Evolutionary conservation across 768 basidiomycete species (phyloP).

Genomic region (Russula dissimulans): DNA sequence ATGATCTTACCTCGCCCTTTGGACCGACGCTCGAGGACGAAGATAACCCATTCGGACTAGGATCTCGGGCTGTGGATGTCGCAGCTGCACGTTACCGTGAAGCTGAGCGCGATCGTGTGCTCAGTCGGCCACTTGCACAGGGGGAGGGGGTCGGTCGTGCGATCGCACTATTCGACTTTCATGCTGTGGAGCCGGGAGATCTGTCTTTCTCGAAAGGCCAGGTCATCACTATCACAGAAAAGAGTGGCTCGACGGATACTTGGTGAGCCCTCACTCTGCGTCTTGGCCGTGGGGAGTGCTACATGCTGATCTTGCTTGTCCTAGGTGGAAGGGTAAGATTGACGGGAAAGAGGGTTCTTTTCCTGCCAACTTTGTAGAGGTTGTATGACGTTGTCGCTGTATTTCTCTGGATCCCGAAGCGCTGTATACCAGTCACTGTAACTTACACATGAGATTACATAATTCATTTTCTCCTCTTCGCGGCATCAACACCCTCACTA

Average conservation of each 20-base stretch:
- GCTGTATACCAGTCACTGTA: no score
- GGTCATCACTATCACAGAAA: constrained; percentile 58
- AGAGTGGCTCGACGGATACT: constrained; percentile 62
- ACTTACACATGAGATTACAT: background rate
- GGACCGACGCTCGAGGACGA: constrained; percentile 16
- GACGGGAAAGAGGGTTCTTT: constrained; percentile 56
- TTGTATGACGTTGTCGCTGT: constrained; percentile 28
- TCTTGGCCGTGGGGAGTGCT: background rate
- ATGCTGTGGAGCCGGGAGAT: constrained; percentile 68
- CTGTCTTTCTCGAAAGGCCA: constrained; percentile 70
- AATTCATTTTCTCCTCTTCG: constrained; percentile 25
- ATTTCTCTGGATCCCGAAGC: no score
- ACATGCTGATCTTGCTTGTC: background rate
- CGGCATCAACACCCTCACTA: background rate
- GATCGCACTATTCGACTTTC: constrained; percentile 65
- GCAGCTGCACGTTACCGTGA: constrained; percentile 4
- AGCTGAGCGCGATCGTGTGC: constrained; percentile 29
- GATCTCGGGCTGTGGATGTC: background rate
- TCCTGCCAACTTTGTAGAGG: constrained; percentile 79
- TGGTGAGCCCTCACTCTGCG: constrained; percentile 39
- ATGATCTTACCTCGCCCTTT: constrained; percentile 1
- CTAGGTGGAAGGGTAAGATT: constrained; percentile 73
- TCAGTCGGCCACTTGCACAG: constrained; percentile 39
- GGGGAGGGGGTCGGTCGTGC: constrained; percentile 60
- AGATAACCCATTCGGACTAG: constrained; percentile 8